Evolutionary conservation across 495 filamentous ascomycete genomes (phyloP).

Genomic region (Neurospora terricola): DNA sequence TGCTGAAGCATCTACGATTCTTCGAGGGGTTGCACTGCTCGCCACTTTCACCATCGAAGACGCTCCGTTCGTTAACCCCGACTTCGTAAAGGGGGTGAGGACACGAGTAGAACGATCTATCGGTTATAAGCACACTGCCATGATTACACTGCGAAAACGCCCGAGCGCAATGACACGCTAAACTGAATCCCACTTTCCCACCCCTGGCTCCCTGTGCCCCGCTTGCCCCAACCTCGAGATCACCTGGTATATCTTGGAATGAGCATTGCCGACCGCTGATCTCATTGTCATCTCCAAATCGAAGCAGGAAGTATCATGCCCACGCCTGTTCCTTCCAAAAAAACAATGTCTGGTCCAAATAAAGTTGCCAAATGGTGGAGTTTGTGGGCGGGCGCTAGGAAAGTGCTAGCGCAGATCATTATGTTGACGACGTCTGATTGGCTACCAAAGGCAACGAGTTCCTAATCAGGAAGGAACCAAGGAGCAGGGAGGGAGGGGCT

Average conservation of each 20-base stretch:
- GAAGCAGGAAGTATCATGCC: not conserved
- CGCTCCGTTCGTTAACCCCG: not conserved
- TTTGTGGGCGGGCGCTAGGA: not conserved
- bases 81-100: not conserved
- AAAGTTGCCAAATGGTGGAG: not conserved
- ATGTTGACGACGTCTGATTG: constrained; percentile 2
- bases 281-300: not conserved
- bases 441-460: constrained; percentile 7
- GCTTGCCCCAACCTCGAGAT: not conserved
- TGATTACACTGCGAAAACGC: not conserved
- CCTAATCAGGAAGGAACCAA: constrained; percentile 19
- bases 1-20: not conserved
- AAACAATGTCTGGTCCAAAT: not conserved
- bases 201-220: not conserved
- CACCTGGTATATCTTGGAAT: not conserved
- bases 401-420: not conserved
- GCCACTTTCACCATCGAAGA: not conserved
- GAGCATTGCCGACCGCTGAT: not conserved
- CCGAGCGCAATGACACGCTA: not conserved
- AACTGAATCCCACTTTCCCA: not conserved
- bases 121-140: not conserved
- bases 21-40: not conserved
- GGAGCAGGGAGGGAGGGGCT: not conserved
- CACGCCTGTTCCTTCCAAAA: not conserved
- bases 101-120: not conserved